These are phyloP conservation scores for Ammopiptanthus mongolicus DNA, from an alignment of 306 rosid genomes.

Conservation along the genomic window DNA sequence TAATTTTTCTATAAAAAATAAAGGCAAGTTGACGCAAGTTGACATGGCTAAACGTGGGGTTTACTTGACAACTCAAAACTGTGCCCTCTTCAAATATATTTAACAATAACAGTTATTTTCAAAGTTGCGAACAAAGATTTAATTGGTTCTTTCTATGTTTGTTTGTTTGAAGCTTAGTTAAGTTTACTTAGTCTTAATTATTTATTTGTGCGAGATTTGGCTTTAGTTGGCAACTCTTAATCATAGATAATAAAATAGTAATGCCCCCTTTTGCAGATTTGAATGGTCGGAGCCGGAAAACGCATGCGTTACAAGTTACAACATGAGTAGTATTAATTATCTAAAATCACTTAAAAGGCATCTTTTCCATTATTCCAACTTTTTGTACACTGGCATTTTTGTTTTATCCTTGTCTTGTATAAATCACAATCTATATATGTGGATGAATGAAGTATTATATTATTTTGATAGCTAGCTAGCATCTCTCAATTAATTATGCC, in stretches of 20 bases:
- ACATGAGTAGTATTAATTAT: no score
- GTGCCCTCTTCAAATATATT: not conserved
- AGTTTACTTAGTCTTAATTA: not conserved
- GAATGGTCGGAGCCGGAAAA: not conserved
- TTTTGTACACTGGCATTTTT: not conserved
- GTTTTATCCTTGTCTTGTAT: not conserved
- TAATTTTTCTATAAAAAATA: not conserved
- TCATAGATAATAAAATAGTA: not conserved
- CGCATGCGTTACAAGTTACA: not conserved
- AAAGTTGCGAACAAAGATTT: not conserved
- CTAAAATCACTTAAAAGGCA: not conserved
- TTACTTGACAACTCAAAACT: not conserved
- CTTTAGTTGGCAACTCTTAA: not conserved
- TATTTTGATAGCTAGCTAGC: not conserved
- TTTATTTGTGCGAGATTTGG: not conserved
- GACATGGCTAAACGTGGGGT: not conserved
- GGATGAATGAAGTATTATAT: not conserved
- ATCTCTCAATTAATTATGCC: not conserved
- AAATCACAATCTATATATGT: not conserved
- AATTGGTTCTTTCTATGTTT: not conserved
- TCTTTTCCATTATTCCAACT: not conserved
- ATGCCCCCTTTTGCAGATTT: not conserved
- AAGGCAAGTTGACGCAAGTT: constrained; percentile 13
- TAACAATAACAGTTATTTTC: not conserved
- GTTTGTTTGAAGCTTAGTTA: not conserved